Evolutionary conservation across 805 yeast genomes (phyloP).

Genomic region (Aciculoconidium aculeatum): DNA sequence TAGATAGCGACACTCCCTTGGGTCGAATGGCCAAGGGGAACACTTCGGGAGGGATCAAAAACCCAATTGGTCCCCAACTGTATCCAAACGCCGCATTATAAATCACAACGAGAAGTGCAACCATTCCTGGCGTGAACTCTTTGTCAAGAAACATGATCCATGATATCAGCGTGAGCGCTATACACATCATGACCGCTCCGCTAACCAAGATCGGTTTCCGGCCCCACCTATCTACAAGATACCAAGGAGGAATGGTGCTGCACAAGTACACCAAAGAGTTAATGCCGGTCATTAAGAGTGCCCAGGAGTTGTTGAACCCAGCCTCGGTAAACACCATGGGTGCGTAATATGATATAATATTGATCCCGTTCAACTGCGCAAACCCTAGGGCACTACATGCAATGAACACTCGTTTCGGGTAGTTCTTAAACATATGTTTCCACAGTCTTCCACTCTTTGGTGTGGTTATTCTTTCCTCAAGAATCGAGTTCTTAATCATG

Average conservation of each 20-base stretch:
- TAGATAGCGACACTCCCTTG: slow-evolving; percentile 40
- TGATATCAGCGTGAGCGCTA: slow-evolving; percentile 29
- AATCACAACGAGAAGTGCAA: slow-evolving; percentile 35
- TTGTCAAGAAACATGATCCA: slow-evolving; percentile 27
- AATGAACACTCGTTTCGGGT: slow-evolving; percentile 29
- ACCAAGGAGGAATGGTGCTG: slow-evolving; percentile 42
- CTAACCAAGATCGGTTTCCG: slow-evolving; percentile 38
- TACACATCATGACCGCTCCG: slow-evolving; percentile 36
- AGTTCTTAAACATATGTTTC: slow-evolving; percentile 35
- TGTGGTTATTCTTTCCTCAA: slow-evolving; percentile 29
- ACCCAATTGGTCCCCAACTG: slow-evolving; percentile 44
- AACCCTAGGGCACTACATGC: slow-evolving; percentile 40
- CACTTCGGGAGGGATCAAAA: slow-evolving; percentile 40
- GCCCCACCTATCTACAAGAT: slow-evolving; percentile 41
- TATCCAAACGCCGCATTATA: slow-evolving; percentile 41
- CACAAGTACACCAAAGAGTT: slow-evolving; percentile 34
- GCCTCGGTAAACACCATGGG: slow-evolving; percentile 48
- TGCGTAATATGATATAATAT: slow-evolving; percentile 53
- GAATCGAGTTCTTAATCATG: slow-evolving; percentile 40
- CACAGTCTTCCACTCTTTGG: slow-evolving; percentile 39
- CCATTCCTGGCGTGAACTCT: slow-evolving; percentile 30
- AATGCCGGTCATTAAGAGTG: slow-evolving; percentile 40
- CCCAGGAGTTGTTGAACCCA: slow-evolving; percentile 37
- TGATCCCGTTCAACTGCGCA: slow-evolving; percentile 50
- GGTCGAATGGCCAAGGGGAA: slow-evolving; percentile 38